A percentile compares a stretch with the other conserved stretches of the same genome.
phyloP scores from a whole-genome alignment of 1,284 basidiomycete species.

The Austroboletus novae-zelandiae region DNA sequence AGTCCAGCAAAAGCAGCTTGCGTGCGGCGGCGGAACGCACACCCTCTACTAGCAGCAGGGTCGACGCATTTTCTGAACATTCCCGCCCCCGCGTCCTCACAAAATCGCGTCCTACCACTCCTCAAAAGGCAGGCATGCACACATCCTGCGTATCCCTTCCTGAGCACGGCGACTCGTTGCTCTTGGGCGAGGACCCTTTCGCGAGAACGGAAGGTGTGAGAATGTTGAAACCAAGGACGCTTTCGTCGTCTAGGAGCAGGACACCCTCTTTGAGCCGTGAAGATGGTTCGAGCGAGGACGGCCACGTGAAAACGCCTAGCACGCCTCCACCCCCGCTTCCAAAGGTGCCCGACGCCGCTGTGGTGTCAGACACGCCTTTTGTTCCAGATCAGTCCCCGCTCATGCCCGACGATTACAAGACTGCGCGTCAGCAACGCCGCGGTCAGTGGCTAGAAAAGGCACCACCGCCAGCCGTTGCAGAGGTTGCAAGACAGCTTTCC shows the following conservation, averaged over 20 bases:
- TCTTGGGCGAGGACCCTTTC: slow-evolving; percentile 57
- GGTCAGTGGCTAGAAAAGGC: slow-evolving; percentile 42
- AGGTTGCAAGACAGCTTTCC: slow-evolving; percentile 25
- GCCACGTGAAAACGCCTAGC: slow-evolving; percentile 3
- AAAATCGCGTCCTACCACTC: slow-evolving; percentile 32
- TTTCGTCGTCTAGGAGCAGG: slow-evolving; percentile 16
- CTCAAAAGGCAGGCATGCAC: slow-evolving; percentile 16
- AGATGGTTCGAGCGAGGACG: slow-evolving; percentile 10
- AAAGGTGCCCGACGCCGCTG: neutral
- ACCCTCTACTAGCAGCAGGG: slow-evolving; percentile 5
- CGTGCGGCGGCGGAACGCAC: slow-evolving; percentile 15
- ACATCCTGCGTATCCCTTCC: slow-evolving; percentile 4
- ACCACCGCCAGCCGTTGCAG: slow-evolving; percentile 33
- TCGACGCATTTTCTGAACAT: slow-evolving; percentile 10
- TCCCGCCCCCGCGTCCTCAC: slow-evolving; percentile 27
- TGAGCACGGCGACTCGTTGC: slow-evolving; percentile 22
- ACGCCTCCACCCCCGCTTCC: slow-evolving; percentile 3
- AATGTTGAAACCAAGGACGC: slow-evolving; percentile 28
- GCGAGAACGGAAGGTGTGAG: slow-evolving; percentile 50
- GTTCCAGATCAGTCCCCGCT: slow-evolving; percentile 19
- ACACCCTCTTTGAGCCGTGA: slow-evolving; percentile 6
- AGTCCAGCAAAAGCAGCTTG: slow-evolving; percentile 17
- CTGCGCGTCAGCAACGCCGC: slow-evolving; percentile 39
- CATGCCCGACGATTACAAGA: slow-evolving; percentile 37
- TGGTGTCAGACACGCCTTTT: neutral